Conservation (phyloP, 1,284 basidiomycete species). For the Cutaneotrichosporon mucoides region DNA sequence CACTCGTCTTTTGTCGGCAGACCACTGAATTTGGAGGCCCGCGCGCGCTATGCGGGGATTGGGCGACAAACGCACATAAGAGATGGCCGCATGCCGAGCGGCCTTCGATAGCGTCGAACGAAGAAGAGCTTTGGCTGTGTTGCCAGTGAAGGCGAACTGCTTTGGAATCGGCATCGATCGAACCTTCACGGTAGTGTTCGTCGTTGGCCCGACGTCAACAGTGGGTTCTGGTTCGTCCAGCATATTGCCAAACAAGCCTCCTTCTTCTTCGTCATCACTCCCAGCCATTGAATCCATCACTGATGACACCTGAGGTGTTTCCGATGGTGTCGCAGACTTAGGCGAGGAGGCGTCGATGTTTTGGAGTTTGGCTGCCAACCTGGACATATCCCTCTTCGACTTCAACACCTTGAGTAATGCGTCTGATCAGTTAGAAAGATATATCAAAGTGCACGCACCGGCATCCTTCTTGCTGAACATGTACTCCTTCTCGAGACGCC, state of each 20-base stretch:
- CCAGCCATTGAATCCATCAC: background rate
- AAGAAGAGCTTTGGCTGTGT: constrained; percentile 35
- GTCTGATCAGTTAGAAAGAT: constrained; percentile 46
- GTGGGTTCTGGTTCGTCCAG: constrained; percentile 64
- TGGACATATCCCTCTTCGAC: constrained; percentile 54
- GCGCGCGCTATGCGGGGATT: constrained; percentile 66
- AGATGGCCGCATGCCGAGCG: constrained; percentile 70
- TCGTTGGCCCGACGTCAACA: constrained; percentile 41
- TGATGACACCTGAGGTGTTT: background rate
- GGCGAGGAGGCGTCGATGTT: background rate
- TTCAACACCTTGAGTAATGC: constrained; percentile 58
- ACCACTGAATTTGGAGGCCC: constrained; percentile 68
- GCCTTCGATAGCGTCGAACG: constrained; percentile 37
- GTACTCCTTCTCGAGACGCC: constrained; percentile 62
- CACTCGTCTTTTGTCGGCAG: constrained; percentile 57
- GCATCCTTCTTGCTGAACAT: constrained; percentile 69
- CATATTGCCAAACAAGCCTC: constrained; percentile 68
- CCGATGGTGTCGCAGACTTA: background rate
- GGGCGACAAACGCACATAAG: constrained; percentile 64
- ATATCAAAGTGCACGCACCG: constrained; percentile 25
- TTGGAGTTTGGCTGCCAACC: constrained; percentile 55
- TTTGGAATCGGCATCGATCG: constrained; percentile 77
- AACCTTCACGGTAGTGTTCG: constrained; percentile 57
- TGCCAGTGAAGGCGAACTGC: constrained; percentile 58
- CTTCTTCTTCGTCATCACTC: constrained; percentile 52